Evolutionary conservation across 352 stramenopile species (phyloP), one percentile per base, ranked within the genome.

Genomic region (Elongisporangium undulatum): DNA sequence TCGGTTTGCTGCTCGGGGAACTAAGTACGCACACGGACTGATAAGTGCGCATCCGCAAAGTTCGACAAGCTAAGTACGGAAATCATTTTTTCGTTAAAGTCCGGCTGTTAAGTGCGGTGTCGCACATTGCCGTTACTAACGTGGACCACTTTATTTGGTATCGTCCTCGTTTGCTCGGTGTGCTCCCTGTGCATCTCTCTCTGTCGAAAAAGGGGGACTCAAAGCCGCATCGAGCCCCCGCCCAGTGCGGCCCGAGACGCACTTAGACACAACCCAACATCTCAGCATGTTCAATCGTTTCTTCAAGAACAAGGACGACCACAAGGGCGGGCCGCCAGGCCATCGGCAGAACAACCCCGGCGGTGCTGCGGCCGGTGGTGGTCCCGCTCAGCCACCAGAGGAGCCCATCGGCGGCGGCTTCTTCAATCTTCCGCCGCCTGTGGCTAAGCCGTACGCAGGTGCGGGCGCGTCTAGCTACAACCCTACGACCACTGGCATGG

Each of bases 251-350:
- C 34, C 34, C 34, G 34, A 45, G 34, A 45, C 34, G 34, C 34
- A 45, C 34, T 45, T 45, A 1, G 34, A 45, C 34, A 45, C 21
- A 53, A 26, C 20, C 20, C 49, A 26, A 53, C 13, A n/a, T 53
- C 10, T 26, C 19, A 56, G 24, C 58, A 94, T 94, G 85, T 89
- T 94, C 50, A 67, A 66, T 22, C 80, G 85, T 16, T 90, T 94
- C 61, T 92, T 90, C 52, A 92, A 90, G 72, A 89, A 89, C 66
- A 92, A 92, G 56, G 78, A 91, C 19, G 80, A 92, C 64, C 73
- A 73, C 23, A 90, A 89, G 72, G 64, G 59, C 21, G 75, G 78
- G 0, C 81, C 83, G 16, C 73, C 75, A 12, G 83, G 79, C 29
- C 80, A 87, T 69, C 82, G 79, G 22, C 65, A 66, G 51, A 62